phyloP scores from a whole-genome alignment of 2,329 filamentous ascomycete species.

The Pseudogymnoascus sp. region DNA sequence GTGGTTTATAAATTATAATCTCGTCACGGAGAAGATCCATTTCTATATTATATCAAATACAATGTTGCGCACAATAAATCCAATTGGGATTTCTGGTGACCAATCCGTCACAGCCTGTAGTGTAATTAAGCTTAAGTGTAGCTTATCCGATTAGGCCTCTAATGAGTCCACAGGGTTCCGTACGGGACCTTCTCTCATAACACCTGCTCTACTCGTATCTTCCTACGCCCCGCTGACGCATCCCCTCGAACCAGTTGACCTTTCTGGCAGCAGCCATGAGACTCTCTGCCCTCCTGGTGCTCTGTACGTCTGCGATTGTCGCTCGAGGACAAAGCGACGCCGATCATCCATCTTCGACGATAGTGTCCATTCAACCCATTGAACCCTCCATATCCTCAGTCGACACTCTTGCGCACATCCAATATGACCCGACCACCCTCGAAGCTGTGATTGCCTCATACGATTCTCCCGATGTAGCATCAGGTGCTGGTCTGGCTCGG shows the following conservation, averaged over 20 bases:
- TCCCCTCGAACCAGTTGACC: not conserved
- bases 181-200: not conserved
- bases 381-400: constrained; percentile 34
- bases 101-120: not conserved
- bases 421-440: constrained; percentile 43
- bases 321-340: not conserved
- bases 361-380: constrained; percentile 26
- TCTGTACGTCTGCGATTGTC: not conserved
- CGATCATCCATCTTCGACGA: not conserved
- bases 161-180: not conserved
- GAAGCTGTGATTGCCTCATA: constrained; percentile 45
- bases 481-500: constrained; percentile 42
- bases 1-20: not conserved
- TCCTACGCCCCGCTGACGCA: not conserved
- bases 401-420: constrained; percentile 47
- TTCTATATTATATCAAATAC: not conserved
- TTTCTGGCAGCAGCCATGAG: not conserved
- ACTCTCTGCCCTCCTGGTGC: not conserved
- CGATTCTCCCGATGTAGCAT: constrained; percentile 48
- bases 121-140: constrained; percentile 9
- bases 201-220: not conserved
- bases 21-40: not conserved
- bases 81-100: not conserved
- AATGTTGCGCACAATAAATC: not conserved
- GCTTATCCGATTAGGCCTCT: constrained; percentile 3